Evolutionary conservation across 2,329 filamentous ascomycete genomes (phyloP).

Genomic region (Triangularia setosa): DNA sequence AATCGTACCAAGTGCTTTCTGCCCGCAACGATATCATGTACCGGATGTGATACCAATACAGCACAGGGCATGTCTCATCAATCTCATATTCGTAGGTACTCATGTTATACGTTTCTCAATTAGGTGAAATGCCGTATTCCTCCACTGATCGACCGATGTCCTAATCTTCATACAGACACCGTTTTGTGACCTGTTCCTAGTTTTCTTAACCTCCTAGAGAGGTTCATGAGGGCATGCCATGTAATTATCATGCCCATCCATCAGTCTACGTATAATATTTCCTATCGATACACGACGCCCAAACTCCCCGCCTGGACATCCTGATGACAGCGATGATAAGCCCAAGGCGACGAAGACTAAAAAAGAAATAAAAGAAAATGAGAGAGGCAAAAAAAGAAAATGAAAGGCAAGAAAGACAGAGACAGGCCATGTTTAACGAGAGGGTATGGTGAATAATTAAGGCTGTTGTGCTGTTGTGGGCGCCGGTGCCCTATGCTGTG

Average conservation of each 20-base stretch:
- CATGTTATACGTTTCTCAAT: neutral
- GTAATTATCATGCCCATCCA: neutral
- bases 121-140: neutral
- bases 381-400: neutral
- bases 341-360: neutral
- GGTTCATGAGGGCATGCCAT: no score
- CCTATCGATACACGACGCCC: neutral
- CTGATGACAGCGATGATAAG: neutral
- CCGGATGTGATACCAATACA: neutral
- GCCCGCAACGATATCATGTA: neutral
- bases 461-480: neutral
- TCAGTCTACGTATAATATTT: neutral
- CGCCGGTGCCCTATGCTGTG: neutral
- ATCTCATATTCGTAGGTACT: neutral
- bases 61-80: neutral
- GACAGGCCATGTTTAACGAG: neutral
- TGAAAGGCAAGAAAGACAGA: neutral
- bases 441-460: neutral
- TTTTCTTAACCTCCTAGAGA: no score
- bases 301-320: neutral
- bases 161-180: neutral
- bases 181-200: no score
- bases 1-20: neutral
- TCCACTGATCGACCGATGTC: neutral
- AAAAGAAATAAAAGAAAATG: neutral